Evolutionary conservation across 495 filamentous ascomycete genomes (phyloP).

Genomic region (Neurospora sp.): DNA sequence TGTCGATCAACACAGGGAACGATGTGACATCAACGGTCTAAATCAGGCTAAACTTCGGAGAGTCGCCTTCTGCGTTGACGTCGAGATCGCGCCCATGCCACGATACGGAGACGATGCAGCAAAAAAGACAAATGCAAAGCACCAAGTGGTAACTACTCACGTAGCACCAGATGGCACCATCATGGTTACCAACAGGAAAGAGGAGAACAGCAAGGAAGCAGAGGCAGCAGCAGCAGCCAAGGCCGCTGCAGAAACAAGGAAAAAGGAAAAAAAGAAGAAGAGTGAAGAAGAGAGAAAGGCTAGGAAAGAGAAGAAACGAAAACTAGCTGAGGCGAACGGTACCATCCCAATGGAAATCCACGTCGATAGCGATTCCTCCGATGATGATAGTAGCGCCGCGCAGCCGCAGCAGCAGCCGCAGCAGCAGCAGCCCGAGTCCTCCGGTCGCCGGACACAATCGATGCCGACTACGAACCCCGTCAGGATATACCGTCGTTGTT

Average conservation of each 20-base stretch:
- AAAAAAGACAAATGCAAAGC: slow-evolving; percentile 26
- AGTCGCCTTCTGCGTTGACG: slow-evolving; percentile 93
- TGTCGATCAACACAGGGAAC: slow-evolving; percentile 65
- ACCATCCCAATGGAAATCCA: slow-evolving; percentile 68
- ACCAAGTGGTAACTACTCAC: slow-evolving; percentile 45
- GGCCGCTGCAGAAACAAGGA: slow-evolving; percentile 33
- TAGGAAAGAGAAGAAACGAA: slow-evolving; percentile 71
- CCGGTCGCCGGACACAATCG: slow-evolving; percentile 45
- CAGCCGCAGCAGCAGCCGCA: background rate
- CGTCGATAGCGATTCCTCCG: slow-evolving; percentile 43
- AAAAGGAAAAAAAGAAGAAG: slow-evolving; percentile 86
- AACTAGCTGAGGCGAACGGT: slow-evolving; percentile 72
- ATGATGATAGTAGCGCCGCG: slow-evolving; percentile 18
- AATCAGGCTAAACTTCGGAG: slow-evolving; percentile 70
- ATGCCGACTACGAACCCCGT: slow-evolving; percentile 79
- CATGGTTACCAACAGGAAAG: slow-evolving; percentile 33
- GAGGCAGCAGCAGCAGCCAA: slow-evolving; percentile 7
- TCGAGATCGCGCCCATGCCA: slow-evolving; percentile 73
- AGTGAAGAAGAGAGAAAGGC: slow-evolving; percentile 82
- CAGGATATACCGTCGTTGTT: slow-evolving; percentile 89
- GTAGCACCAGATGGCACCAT: slow-evolving; percentile 36
- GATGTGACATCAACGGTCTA: slow-evolving; percentile 70
- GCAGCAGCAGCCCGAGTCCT: slow-evolving; percentile 5
- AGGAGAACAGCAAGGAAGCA: slow-evolving; percentile 21
- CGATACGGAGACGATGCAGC: slow-evolving; percentile 37